Conservation (phyloP, 1,139 yeast genomes). For the Tardiomyces depauwii region DNA sequence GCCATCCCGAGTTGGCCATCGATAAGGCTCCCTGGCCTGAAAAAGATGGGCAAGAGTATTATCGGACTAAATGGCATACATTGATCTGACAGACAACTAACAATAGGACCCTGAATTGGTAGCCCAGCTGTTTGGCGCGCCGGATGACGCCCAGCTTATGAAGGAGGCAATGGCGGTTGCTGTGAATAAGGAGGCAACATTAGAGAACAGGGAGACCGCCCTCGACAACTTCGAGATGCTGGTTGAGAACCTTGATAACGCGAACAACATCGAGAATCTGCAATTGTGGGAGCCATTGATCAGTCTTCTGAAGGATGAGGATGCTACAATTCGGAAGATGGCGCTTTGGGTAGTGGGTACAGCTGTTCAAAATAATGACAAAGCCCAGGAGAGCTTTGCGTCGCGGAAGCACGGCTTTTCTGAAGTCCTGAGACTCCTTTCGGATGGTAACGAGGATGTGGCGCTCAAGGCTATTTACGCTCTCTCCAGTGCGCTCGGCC, state of each 20-base stretch:
- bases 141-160: conserved; percentile 84
- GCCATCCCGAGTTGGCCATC: too few relatives aligned
- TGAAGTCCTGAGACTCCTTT: conserved; percentile 14
- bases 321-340: conserved; percentile 37
- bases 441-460: conserved; percentile 20
- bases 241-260: conserved; percentile 88
- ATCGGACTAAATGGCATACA: too few relatives aligned
- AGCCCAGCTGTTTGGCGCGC: conserved; percentile 69
- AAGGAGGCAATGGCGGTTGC: conserved; percentile 57
- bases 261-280: conserved; percentile 79
- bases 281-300: conserved; percentile 69
- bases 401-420: conserved; percentile 15
- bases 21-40: too few relatives aligned
- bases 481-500: conserved; percentile 62
- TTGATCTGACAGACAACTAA: too few relatives aligned
- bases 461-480: conserved; percentile 68
- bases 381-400: conserved; percentile 48
- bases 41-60: too few relatives aligned
- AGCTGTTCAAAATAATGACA: conserved; percentile 83
- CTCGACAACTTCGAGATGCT: conserved; percentile 90
- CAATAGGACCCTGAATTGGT: conserved; percentile 66
- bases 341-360: conserved; percentile 77
- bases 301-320: conserved; percentile 35
- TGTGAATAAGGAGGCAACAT: conserved; percentile 45
- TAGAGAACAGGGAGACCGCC: conserved; percentile 56